Percentiles rank a stretch among this genome's conserved stretches.
phyloP scores from a whole-genome alignment of 768 basidiomycete species.

The Lyophyllum decastes region DNA sequence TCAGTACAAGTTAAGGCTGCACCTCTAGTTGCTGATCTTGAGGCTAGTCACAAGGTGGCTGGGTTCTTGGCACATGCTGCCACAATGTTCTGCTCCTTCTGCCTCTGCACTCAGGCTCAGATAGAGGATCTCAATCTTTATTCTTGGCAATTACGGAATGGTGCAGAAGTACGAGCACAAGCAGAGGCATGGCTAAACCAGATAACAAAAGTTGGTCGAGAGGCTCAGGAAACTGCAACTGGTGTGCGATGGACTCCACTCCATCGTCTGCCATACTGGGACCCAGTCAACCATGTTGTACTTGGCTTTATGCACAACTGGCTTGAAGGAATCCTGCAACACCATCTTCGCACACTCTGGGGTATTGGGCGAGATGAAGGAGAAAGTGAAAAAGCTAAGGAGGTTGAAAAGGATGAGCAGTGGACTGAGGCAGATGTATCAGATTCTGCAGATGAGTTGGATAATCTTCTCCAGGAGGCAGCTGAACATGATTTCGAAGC shows the following conservation, averaged over 20 bases:
- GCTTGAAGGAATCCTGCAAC: conserved; percentile 24
- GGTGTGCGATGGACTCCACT: conserved; percentile 30
- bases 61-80: conserved; percentile 18
- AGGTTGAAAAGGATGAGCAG: conserved; percentile 14
- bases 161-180: conserved; percentile 2
- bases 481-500: conserved; percentile 3
- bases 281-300: conserved; percentile 26
- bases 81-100: conserved; percentile 18
- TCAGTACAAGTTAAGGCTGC: conserved; percentile 15
- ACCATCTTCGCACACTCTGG: conserved; percentile 19
- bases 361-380: conserved; percentile 20
- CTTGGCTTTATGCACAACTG: conserved; percentile 32
- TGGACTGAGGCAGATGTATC: conserved; percentile 19
- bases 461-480: conserved; percentile 8
- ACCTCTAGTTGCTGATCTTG: conserved; percentile 24
- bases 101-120: conserved; percentile 12
- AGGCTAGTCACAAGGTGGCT: conserved; percentile 22
- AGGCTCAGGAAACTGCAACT: conserved; percentile 8
- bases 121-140: conserved; percentile 22
- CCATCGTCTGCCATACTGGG: conserved; percentile 27
- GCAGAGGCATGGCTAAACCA: conserved; percentile 12
- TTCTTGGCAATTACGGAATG: not conserved
- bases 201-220: conserved; percentile 10
- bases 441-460: conserved; percentile 15
- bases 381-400: conserved; percentile 1